Percentiles rank a stretch among this genome's conserved stretches.
These are phyloP conservation scores for Penicillium decumbens DNA, from an alignment of 2,329 filamentous ascomycete species.

Conservation along the genomic window DNA sequence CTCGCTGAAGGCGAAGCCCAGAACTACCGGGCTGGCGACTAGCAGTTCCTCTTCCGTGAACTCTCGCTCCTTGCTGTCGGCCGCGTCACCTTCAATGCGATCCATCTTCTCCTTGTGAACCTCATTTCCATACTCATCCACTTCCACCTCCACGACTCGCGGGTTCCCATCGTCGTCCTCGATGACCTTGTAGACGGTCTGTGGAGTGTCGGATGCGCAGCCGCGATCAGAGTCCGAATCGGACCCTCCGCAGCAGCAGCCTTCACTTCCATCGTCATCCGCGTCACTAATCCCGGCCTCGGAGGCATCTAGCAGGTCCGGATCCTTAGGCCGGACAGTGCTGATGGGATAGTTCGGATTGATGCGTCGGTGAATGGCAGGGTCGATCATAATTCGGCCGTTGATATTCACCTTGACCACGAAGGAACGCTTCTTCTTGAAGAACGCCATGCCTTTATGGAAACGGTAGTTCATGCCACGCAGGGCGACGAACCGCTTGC, in stretches of 20 bases:
- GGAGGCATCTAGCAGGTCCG: constrained; percentile 53
- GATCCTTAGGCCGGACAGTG: constrained; percentile 66
- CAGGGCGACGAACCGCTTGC: constrained; percentile 77
- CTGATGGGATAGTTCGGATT: constrained; percentile 82
- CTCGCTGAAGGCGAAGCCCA: constrained; percentile 82
- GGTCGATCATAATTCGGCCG: constrained; percentile 82
- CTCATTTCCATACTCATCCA: constrained; percentile 54
- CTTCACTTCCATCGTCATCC: constrained; percentile 38
- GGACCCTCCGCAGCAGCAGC: constrained; percentile 37
- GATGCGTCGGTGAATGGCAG: constrained; percentile 73
- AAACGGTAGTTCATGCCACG: constrained; percentile 77
- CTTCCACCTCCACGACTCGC: constrained; percentile 52
- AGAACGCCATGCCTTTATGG: constrained; percentile 78
- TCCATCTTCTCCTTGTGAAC: constrained; percentile 57
- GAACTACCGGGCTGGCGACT: constrained; percentile 75
- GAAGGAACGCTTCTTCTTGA: constrained; percentile 67
- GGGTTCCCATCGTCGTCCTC: constrained; percentile 51
- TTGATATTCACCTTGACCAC: constrained; percentile 78
- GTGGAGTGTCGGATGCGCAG: constrained; percentile 32
- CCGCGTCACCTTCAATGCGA: constrained; percentile 42
- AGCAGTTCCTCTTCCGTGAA: constrained; percentile 82
- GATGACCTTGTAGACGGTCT: constrained; percentile 51
- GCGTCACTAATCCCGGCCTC: constrained; percentile 12
- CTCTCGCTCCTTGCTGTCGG: constrained; percentile 42
- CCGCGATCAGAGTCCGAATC: constrained; percentile 40